phyloP scores from a whole-genome alignment of 169 alveolate species.

The Cryptosporidium tyzzeri region DNA sequence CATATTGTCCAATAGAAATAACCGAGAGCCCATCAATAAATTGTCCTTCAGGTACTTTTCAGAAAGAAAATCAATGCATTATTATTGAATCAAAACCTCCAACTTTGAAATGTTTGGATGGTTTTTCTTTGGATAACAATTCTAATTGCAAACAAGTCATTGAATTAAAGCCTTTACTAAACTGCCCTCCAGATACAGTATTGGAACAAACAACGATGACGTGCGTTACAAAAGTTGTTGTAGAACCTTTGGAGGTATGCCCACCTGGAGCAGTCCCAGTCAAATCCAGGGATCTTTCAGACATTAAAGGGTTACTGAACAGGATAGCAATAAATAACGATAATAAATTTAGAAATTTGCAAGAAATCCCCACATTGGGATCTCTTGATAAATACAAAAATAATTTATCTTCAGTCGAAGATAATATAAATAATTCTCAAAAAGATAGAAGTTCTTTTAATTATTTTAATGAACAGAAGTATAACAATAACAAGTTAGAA shows the following conservation, averaged over 20 bases:
- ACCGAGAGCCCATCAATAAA: conserved; percentile 8
- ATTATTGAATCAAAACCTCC: conserved; percentile 49
- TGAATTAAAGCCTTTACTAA: conserved; percentile 55
- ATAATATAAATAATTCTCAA: not conserved
- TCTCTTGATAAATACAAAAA: conserved; percentile 1
- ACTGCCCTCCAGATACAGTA: conserved; percentile 62
- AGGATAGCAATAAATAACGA: conserved; percentile 6
- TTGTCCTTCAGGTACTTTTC: conserved; percentile 49
- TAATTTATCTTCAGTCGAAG: not conserved
- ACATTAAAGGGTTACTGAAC: conserved; percentile 43
- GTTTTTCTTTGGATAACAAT: conserved; percentile 63
- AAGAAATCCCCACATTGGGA: conserved; percentile 61
- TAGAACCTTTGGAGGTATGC: conserved; percentile 69
- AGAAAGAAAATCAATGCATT: conserved; percentile 32
- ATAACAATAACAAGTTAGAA: not conserved
- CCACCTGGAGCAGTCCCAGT: conserved; percentile 76
- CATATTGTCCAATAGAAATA: conserved; percentile 55
- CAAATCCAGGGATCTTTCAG: conserved; percentile 40
- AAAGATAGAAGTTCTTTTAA: not conserved
- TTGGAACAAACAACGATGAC: conserved; percentile 71
- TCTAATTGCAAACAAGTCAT: conserved; percentile 67
- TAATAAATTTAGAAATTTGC: conserved; percentile 17
- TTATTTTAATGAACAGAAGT: not conserved
- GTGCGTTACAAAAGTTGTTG: conserved; percentile 60
- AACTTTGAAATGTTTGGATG: conserved; percentile 26